Base-by-base conservation (phyloP, 805 yeast species). In the Saccharomycopsis sp. region DNA sequence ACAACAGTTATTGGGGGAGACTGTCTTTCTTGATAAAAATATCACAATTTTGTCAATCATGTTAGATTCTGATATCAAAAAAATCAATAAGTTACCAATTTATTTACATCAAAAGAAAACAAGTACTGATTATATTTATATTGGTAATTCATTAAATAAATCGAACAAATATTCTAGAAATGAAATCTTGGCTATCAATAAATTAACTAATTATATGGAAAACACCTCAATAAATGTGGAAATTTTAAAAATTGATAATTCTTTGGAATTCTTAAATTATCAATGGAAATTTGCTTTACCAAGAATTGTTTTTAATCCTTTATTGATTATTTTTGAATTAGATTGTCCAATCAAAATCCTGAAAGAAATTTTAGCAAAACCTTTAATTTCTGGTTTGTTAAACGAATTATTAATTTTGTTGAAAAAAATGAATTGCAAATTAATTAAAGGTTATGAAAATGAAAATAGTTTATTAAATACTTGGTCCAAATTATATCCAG, bases 201-300 rank as follows among this genome's bases (percentile, higher is more conserved):
- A 57, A 38, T 52, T 66, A 26, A 56, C 61, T 3, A 61, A 59
- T 5, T 44, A 66, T 23, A 59, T 61, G 23, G 69, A 67, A 48
- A n/a, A n/a, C n/a, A n/a, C n/a, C n/a, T 20, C n/a, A 19, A 41
- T 64, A 29, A 57, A 60, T 42, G 60, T 68, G 34, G 67, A 67
- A 35, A 68, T 71, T 36, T 63, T 74, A 48, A 71, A 71, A 51
- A 62, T 74, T 10, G 33, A 18, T 42, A 63, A 69, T 49, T 64
- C 75, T 34, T 60, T 68, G 41, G 85, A 76, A 47, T 80, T 74
- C 51, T 62, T 74, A 58, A 72, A 78, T 10, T 79, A 79, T 51
- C 92, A 86, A 58, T 87, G 95, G 95, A 77, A 79, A 55, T 67
- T 83, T 42, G 88, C 94, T 1, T 67, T 86, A 40, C 85, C 94